phyloP scores from a whole-genome alignment of 2,329 filamentous ascomycete genomes.

The Periconia sp. region DNA sequence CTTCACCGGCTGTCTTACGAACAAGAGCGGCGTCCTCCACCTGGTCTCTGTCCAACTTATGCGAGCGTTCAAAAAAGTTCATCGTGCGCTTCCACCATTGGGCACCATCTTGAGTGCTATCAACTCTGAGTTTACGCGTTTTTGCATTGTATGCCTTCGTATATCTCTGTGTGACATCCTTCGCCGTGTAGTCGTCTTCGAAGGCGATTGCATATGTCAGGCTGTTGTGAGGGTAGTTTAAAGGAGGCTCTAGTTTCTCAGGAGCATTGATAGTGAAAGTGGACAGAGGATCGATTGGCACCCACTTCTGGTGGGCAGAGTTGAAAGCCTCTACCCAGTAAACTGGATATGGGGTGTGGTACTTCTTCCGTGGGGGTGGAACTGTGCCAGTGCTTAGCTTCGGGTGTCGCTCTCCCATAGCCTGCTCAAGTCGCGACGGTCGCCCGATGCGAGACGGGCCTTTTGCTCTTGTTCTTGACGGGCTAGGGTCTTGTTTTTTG shows the following conservation, averaged over 20 bases:
- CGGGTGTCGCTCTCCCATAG: constrained; percentile 32
- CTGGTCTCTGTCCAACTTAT: constrained; percentile 68
- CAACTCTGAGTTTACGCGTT: constrained; percentile 78
- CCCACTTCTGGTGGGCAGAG: constrained; percentile 84
- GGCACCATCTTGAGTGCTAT: constrained; percentile 60
- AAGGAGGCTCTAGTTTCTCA: constrained; percentile 77
- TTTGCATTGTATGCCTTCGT: constrained; percentile 88
- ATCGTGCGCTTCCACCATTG: constrained; percentile 58
- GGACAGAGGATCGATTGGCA: constrained; percentile 81
- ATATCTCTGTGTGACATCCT: constrained; percentile 87
- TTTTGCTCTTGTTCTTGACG: constrained; percentile 20
- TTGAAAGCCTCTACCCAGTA: constrained; percentile 97
- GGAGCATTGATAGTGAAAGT: constrained; percentile 78
- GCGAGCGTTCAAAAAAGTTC: constrained; percentile 45
- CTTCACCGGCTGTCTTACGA: constrained; percentile 70
- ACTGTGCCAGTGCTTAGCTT: constrained; percentile 28
- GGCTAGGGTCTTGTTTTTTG: constrained; percentile 20
- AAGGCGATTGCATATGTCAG: constrained; percentile 86
- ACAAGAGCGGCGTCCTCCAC: constrained; percentile 79
- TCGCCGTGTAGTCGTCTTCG: constrained; percentile 73
- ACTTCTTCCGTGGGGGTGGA: constrained; percentile 50
- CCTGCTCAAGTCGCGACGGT: constrained; percentile 34
- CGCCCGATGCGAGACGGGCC: constrained; percentile 29
- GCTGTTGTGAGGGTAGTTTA: constrained; percentile 72
- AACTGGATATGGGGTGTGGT: constrained; percentile 76